Evolutionary conservation across 2,329 filamentous ascomycete species (phyloP), one percentile per base, ranked within the genome.

Genomic region (Botryotinia convoluta): DNA sequence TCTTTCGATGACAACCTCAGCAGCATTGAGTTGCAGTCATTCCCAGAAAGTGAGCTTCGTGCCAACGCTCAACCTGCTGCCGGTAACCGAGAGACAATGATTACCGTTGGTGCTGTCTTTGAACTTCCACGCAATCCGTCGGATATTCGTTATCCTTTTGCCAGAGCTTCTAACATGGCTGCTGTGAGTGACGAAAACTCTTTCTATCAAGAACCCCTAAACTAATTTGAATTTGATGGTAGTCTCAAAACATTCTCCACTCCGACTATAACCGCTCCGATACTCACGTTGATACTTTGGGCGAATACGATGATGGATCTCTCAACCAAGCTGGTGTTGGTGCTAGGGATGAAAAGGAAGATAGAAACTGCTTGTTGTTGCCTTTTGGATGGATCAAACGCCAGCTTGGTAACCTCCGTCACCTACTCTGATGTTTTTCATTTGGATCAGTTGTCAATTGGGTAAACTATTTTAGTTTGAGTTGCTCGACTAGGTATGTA

Each of bases 141-240:
- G 22, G 60, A 67, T 18, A 14, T 37, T 51, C 20, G 32, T 14
- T n/a, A 44, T 48, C 45, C 32, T 9, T 35, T 37, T 67, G 16
- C 64, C 64, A 54, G 64, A 67, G 64, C 64, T 67, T 39, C 45
- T 67, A 20, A 67, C 3, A 54, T 18, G 35, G 64, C 45, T 67
- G 39, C 45, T 54, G 64, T 67, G 64, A 67, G 64, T 54, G 16
- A n/a, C 16, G 12, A 2, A 20, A 9, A 5, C 9, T 22, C 45
- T 39, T 54, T 12, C 3, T 6, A 54, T 29, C 8, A 18, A 67
- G 14, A 5, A 20, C 26, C 16, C 2, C 26, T 14, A 51, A 29
- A 54, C 64, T 67, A 39, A 67, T 29, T 20, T 18, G 8, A 1
- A 7, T 39, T 37, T 67, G 4, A 39, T 54, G 2, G 4, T 48